phyloP scores from a whole-genome alignment of 805 yeast genomes.

The Starmerella davenportii region DNA sequence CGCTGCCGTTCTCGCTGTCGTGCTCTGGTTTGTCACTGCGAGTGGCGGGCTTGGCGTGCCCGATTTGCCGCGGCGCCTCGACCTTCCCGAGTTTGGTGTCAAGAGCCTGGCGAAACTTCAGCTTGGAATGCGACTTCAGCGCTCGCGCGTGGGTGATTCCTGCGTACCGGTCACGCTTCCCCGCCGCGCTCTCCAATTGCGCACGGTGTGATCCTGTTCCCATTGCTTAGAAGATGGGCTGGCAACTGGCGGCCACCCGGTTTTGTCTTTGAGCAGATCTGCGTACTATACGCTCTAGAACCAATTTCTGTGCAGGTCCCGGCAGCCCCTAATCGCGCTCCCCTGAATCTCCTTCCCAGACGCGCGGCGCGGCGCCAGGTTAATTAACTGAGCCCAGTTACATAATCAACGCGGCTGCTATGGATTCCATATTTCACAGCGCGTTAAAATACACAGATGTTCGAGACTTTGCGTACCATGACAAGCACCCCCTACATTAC shows the following conservation, averaged over 20 bases:
- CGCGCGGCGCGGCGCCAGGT: too few species aligned
- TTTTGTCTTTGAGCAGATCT: too few species aligned
- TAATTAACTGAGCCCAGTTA: too few species aligned
- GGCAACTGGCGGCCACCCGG: background rate
- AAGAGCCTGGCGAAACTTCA: conserved; percentile 6
- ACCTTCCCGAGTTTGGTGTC: background rate
- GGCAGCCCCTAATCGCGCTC: too few species aligned
- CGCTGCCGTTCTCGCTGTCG: background rate
- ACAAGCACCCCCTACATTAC: conserved; percentile 48
- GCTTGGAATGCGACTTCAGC: conserved; percentile 13
- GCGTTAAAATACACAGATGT: conserved; percentile 30
- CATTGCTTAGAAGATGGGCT: too few species aligned
- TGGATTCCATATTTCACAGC: conserved; percentile 17
- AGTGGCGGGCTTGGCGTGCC: background rate
- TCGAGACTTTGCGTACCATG: conserved; percentile 69
- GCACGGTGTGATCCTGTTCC: conserved; percentile 16
- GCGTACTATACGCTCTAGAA: too few species aligned
- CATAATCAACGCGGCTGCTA: background rate
- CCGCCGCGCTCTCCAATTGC: conserved; percentile 16
- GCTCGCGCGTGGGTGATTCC: conserved; percentile 15
- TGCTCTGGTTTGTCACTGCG: background rate
- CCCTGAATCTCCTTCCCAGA: too few species aligned
- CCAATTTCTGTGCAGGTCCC: too few species aligned
- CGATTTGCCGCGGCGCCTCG: too few species aligned
- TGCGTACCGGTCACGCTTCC: conserved; percentile 7